Percentiles rank a stretch among this genome's conserved stretches.
These are phyloP conservation scores for Sarcomyxa edulis DNA, from an alignment of 768 basidiomycete species.

Conservation along the genomic window DNA sequence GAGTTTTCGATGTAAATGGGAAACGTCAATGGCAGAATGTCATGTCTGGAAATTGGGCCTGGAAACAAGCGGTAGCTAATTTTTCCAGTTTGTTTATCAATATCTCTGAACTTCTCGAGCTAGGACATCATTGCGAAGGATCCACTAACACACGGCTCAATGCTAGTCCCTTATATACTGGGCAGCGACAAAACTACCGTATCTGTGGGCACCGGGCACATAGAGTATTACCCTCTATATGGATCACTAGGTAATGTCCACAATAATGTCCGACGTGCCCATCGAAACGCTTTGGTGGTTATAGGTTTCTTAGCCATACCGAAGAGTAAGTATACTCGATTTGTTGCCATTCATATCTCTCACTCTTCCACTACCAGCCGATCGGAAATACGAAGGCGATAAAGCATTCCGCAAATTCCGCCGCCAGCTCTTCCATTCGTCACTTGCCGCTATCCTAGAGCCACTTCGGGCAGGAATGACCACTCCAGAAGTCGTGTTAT, in stretches of 20 bases:
- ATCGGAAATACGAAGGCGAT: conserved; percentile 9
- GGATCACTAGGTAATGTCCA: conserved; percentile 21
- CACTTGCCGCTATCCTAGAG: conserved; percentile 11
- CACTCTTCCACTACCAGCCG: conserved; percentile 8
- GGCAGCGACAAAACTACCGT: conserved; percentile 40
- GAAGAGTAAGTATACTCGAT: conserved; percentile 20
- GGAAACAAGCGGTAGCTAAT: conserved; percentile 24
- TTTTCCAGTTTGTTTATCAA: background rate
- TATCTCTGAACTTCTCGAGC: background rate
- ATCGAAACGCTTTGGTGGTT: conserved; percentile 22
- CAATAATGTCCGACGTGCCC: conserved; percentile 23
- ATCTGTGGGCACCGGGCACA: conserved; percentile 31
- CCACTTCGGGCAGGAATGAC: conserved; percentile 18
- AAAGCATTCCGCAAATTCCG: conserved; percentile 14
- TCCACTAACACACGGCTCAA: conserved; percentile 20
- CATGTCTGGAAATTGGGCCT: conserved; percentile 33
- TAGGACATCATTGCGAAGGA: conserved; percentile 22
- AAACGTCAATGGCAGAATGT: conserved; percentile 24
- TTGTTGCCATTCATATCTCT: background rate
- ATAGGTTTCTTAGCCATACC: conserved; percentile 29
- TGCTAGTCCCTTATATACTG: conserved; percentile 23
- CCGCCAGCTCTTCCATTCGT: conserved; percentile 19
- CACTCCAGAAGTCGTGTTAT: conserved; percentile 17
- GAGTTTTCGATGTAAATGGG: conserved; percentile 16
- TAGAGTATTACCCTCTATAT: conserved; percentile 32